Conservation (phyloP, 441 rosid species). For the Melastoma candidum region DNA sequence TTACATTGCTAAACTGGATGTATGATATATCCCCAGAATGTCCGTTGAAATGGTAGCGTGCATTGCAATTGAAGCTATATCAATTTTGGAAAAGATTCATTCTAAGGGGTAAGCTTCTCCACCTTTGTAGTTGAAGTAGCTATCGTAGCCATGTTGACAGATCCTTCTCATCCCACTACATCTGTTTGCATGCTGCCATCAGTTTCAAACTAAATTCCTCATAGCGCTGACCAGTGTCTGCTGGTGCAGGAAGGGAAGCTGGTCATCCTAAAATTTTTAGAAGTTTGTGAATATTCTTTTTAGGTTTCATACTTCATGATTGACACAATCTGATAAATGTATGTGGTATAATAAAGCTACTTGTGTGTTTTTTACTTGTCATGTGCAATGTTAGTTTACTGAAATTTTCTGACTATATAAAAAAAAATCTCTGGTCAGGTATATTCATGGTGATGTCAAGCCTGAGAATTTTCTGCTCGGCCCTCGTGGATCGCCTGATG, state of each 20-base stretch:
- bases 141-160: background rate
- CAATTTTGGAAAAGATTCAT: conserved; percentile 86
- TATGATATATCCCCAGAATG: conserved; percentile 44
- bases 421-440: background rate
- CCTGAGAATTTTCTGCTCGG: conserved; percentile 2
- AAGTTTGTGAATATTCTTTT: too few relatives aligned
- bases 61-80: conserved; percentile 91
- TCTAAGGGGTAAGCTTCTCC: conserved; percentile 51
- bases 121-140: background rate
- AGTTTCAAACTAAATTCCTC: too few relatives aligned
- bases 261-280: too few relatives aligned
- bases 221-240: too few relatives aligned
- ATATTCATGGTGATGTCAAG: conserved; percentile 5
- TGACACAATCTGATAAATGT: too few relatives aligned
- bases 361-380: too few relatives aligned
- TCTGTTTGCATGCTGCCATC: background rate
- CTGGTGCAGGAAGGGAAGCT: too few relatives aligned
- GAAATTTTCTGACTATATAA: too few relatives aligned
- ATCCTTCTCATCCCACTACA: background rate
- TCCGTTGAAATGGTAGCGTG: conserved; percentile 96
- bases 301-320: too few relatives aligned
- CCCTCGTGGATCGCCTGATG: background rate
- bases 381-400: background rate
- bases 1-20: conserved; percentile 6
- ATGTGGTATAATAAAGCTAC: too few relatives aligned